phyloP scores from a whole-genome alignment of 108 stramenopile genomes.

The Poteriospumella lacustris region DNA sequence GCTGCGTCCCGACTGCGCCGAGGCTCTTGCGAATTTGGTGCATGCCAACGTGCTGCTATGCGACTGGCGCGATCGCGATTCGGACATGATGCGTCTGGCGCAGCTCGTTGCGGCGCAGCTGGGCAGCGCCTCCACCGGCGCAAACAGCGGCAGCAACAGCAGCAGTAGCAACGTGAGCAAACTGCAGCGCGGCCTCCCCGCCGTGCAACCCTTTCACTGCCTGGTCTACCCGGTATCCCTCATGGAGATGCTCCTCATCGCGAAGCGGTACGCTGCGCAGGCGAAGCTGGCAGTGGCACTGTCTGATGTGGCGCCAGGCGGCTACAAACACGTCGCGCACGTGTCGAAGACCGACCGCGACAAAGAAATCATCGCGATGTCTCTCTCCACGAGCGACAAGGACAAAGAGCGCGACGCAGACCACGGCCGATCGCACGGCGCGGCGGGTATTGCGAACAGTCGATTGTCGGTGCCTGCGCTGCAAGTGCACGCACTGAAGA shows the following conservation, averaged over 20 bases:
- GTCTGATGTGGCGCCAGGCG: slow-evolving; percentile 38
- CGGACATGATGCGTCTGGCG: slow-evolving; percentile 33
- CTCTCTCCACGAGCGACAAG: too few relatives aligned
- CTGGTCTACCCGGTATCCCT: slow-evolving; percentile 50
- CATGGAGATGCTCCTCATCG: slow-evolving; percentile 26
- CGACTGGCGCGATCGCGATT: slow-evolving; percentile 53
- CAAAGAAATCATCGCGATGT: too few relatives aligned
- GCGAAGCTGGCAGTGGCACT: slow-evolving; percentile 39
- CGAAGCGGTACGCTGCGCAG: slow-evolving; percentile 47
- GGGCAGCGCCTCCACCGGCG: slow-evolving; percentile 1
- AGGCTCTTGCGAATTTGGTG: slow-evolving; percentile 55
- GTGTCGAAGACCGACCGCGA: neutral
- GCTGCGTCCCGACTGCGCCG: slow-evolving; percentile 52
- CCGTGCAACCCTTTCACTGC: slow-evolving; percentile 57
- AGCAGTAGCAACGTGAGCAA: too few relatives aligned
- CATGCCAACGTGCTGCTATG: slow-evolving; percentile 50
- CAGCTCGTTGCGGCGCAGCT: slow-evolving; percentile 32
- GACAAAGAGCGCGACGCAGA: too few relatives aligned
- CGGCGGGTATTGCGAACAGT: too few relatives aligned
- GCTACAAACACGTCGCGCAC: slow-evolving; percentile 30
- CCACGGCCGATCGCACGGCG: too few relatives aligned
- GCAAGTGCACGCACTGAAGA: neutral
- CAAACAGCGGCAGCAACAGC: too few relatives aligned
- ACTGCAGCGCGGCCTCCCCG: too few relatives aligned
- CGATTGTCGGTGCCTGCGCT: neutral